phyloP scores from a whole-genome alignment of 2,329 filamentous ascomycete species.

The Laburnicola sp. region DNA sequence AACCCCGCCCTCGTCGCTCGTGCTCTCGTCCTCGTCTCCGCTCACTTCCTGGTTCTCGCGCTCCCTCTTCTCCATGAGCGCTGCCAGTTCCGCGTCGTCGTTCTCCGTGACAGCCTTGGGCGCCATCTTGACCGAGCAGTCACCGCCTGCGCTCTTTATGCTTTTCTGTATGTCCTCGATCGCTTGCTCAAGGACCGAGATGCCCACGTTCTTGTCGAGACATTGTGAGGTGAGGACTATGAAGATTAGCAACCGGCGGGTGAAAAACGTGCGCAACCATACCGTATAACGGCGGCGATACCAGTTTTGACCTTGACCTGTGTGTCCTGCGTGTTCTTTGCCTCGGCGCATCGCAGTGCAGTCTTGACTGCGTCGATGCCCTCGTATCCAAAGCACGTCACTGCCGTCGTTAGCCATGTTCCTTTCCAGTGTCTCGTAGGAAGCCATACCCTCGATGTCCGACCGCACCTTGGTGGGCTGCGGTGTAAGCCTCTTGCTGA shows the following conservation, averaged over 20 bases:
- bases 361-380: conserved; percentile 98
- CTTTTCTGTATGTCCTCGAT: conserved; percentile 83
- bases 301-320: conserved; percentile 98
- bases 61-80: conserved; percentile 98
- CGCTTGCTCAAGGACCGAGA: conserved; percentile 80
- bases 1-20: conserved; percentile 84
- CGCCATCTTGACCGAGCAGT: conserved; percentile 92
- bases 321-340: conserved; percentile 85
- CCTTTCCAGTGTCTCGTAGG: conserved; percentile 35
- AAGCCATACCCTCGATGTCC: conserved; percentile 80
- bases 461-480: conserved; percentile 99
- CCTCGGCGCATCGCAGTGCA: conserved; percentile 87
- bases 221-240: conserved; percentile 88
- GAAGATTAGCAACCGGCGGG: conserved; percentile 18
- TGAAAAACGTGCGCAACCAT: conserved; percentile 3
- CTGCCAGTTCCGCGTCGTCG: conserved; percentile 94
- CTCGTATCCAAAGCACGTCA: conserved; percentile 72
- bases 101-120: conserved; percentile 99
- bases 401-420: conserved; percentile 22
- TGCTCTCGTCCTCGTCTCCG: conserved; percentile 93
- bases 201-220: conserved; percentile 87
- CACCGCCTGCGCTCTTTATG: conserved; percentile 78
- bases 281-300: conserved; percentile 89
- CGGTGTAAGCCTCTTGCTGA: conserved; percentile 93
- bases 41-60: conserved; percentile 97